A percentile compares a stretch with the other conserved stretches of the same genome.
phyloP scores from a whole-genome alignment of 164 flowering plant genomes.

The Buxus sempervirens region DNA sequence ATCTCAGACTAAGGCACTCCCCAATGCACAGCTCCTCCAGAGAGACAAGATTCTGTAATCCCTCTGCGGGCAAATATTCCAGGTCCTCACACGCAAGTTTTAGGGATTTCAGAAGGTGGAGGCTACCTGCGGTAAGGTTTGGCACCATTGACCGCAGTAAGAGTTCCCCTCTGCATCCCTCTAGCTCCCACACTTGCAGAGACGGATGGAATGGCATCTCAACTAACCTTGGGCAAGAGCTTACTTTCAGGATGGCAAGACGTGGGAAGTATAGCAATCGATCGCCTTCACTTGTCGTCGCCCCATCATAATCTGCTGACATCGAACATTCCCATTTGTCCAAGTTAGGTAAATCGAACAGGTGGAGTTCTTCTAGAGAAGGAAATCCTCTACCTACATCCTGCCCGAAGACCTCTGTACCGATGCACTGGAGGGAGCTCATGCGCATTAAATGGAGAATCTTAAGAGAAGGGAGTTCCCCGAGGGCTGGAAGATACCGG shows the following conservation, averaged over 20 bases:
- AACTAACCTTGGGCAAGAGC: no score
- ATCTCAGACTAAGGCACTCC: neutral
- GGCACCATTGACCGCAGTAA: no score
- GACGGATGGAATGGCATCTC: no score
- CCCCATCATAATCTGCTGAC: neutral
- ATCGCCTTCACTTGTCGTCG: neutral
- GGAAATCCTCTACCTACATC: neutral
- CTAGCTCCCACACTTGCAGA: no score
- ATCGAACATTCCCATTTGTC: slow-evolving; percentile 20
- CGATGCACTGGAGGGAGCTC: slow-evolving; percentile 13
- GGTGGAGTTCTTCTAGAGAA: neutral
- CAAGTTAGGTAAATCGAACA: slow-evolving; percentile 10
- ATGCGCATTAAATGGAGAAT: slow-evolving; percentile 9
- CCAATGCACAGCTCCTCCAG: neutral
- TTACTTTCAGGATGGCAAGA: no score
- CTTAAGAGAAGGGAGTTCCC: slow-evolving; percentile 20
- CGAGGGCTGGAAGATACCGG: slow-evolving; percentile 15
- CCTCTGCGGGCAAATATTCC: neutral
- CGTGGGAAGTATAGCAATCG: slow-evolving; percentile 7
- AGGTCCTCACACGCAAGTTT: neutral
- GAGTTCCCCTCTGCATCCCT: no score
- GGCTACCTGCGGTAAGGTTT: no score
- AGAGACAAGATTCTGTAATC: neutral
- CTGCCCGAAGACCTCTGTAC: neutral
- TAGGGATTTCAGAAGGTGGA: no score